A percentile compares a stretch with the other conserved stretches of the same genome.
Evolutionary conservation across 805 yeast genomes (phyloP).

Genomic region (Yamadazyma tumulicola): DNA sequence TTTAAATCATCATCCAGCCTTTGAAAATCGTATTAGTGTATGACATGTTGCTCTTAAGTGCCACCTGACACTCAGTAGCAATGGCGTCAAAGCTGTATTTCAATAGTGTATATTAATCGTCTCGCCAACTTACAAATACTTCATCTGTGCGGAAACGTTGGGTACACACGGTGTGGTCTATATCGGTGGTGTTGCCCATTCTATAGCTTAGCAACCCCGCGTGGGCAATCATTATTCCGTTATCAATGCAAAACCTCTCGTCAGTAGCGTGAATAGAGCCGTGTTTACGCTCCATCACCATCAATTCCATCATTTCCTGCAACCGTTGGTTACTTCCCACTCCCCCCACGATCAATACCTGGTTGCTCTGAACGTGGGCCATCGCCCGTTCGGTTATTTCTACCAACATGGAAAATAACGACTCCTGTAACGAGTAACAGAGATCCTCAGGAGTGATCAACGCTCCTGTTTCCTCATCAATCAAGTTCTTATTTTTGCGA

Average conservation of each 20-base stretch:
- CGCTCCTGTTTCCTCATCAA: constrained; percentile 44
- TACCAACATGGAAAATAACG: constrained; percentile 90
- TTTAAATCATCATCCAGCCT: constrained; percentile 2
- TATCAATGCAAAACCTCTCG: constrained; percentile 94
- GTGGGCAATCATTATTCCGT: constrained; percentile 98
- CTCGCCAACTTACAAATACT: constrained; percentile 88
- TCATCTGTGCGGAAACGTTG: constrained; percentile 95
- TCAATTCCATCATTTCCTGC: constrained; percentile 94
- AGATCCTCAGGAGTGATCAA: constrained; percentile 76
- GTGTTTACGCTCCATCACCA: constrained; percentile 80
- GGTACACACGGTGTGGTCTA: constrained; percentile 78
- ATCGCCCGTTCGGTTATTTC: constrained; percentile 97
- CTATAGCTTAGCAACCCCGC: constrained; percentile 88
- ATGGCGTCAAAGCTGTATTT: constrained; percentile 3
- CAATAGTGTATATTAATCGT: constrained; percentile 31
- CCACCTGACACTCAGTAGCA: constrained; percentile 4
- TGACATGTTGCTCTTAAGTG: constrained; percentile 7
- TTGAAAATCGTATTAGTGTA: constrained; percentile 8
- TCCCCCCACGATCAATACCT: constrained; percentile 95
- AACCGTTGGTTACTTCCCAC: constrained; percentile 93
- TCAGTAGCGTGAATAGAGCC: constrained; percentile 94
- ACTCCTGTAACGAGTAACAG: constrained; percentile 91
- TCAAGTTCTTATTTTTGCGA: constrained; percentile 36
- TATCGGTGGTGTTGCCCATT: constrained; percentile 63
- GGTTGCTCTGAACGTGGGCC: constrained; percentile 91